Evolutionary conservation across 805 yeast genomes (phyloP).

Genomic region (Saccharomycopsis selenospora): DNA sequence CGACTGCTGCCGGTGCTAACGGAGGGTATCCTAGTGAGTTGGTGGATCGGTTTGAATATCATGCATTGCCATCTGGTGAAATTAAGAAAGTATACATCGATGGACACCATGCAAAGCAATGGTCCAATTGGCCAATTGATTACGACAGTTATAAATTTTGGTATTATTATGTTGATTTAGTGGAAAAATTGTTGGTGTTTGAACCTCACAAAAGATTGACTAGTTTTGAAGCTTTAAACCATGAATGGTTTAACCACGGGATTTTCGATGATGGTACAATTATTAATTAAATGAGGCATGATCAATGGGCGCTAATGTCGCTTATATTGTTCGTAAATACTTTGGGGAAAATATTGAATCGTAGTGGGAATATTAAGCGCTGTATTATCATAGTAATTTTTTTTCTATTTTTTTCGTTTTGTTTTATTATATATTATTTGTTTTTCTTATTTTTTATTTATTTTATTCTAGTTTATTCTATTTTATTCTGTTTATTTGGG

Average conservation of each 20-base stretch:
- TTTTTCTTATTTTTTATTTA: constrained; percentile 2
- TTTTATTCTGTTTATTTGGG: too few relatives aligned
- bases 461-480: too few relatives aligned
- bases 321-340: too few relatives aligned
- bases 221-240: constrained; percentile 69
- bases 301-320: too few relatives aligned
- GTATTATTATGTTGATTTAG: constrained; percentile 70
- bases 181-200: constrained; percentile 56
- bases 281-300: too few relatives aligned
- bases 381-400: neutral
- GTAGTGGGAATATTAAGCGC: too few relatives aligned
- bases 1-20: too few relatives aligned
- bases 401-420: neutral
- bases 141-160: constrained; percentile 69
- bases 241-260: constrained; percentile 73
- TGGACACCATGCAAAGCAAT: neutral
- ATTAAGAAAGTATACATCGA: neutral
- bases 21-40: neutral
- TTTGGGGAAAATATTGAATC: too few relatives aligned
- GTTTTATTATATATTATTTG: neutral
- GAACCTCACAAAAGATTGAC: constrained; percentile 68
- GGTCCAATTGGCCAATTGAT: constrained; percentile 28
- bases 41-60: neutral
- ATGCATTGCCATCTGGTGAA: neutral
- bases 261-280: constrained; percentile 48